Evolutionary conservation across 176 grass and related monocot genomes (phyloP).

Genomic region (Saccharum officinarum): DNA sequence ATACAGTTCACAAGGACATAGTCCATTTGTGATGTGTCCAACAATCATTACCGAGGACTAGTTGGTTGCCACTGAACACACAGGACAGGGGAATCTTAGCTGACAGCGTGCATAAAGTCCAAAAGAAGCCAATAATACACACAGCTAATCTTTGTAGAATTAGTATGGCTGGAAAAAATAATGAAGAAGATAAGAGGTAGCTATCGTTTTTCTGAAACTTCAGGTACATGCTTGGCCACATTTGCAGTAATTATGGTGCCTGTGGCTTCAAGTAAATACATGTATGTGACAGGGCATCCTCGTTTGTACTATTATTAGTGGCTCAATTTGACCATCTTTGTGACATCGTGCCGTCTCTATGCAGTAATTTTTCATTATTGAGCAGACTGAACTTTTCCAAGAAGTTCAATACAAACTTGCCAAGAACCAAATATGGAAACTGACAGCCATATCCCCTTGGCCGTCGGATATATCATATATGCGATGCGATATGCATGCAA

Average conservation of each 20-base stretch:
- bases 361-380: neutral
- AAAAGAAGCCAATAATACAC: constrained; percentile 15
- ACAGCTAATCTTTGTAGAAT: neutral
- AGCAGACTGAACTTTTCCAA: neutral
- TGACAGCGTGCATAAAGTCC: constrained; percentile 1
- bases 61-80: constrained; percentile 3
- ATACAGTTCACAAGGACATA: neutral
- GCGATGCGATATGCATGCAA: neutral
- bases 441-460: constrained; percentile 16
- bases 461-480: neutral
- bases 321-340: neutral
- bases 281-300: constrained; percentile 15
- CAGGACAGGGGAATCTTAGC: constrained; percentile 8
- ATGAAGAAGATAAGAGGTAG: neutral
- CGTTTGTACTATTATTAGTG: neutral
- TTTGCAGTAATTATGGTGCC: neutral
- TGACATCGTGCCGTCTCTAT: neutral
- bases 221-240: neutral
- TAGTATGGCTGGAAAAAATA: neutral
- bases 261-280: constrained; percentile 32
- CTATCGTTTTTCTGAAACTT: constrained; percentile 29
- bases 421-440: neutral
- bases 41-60: neutral
- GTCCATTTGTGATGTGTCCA: neutral
- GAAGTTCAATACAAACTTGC: neutral